Base-by-base conservation (phyloP, 345 rosid genomes). In the Eucalyptus regnans region DNA sequence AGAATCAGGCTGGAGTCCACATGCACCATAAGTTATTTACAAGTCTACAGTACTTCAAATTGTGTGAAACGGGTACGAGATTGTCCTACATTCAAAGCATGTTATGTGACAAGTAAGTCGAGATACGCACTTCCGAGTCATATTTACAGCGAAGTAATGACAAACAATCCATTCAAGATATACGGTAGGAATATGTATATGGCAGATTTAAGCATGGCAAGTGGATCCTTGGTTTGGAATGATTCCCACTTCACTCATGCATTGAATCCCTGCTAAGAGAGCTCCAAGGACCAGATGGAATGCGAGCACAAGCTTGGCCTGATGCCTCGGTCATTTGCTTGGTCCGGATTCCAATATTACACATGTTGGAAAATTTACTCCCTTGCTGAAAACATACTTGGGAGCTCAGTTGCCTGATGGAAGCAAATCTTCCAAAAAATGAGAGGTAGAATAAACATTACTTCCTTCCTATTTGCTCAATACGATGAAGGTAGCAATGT, bases 221-320 rank as follows among this genome's bases (percentile, higher is more conserved):
- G 23, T 2, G 50, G 25, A 33, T 49, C 56, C 31, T 33, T 37
- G 4, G 46, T n/a, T 8, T 7, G 64, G 31, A 16, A 60, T 64
- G 50, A 83, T 48, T 60, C 7, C 33, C 83, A 14, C 27, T 89
- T 58, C 17, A 20, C 50, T 87, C 91, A 96, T 44, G 98, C 99
- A 89, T 96, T 94, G 95, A 96, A 96, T 41, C 99, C 9, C 89
- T 93, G 90, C 92, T 90, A 88, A 96, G 95, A 83, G 96, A 96
- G 95, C 99, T 98, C 98, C 96, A 96, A 33, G 94, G 93, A 81
- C 96, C 92, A 18, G 95, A 31, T 33, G 99, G 99, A 88, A 97
- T 31, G 79, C 89, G 90, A 46, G 89, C 90, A 89, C 99, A 98
- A 89, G 99, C 98, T 89, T 98, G 97, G 49, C 96, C 93, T n/a